These are phyloP conservation scores for Nothophaeocryptopus gaeumannii DNA, from an alignment of 2,329 filamentous ascomycete species.

Conservation along the genomic window DNA sequence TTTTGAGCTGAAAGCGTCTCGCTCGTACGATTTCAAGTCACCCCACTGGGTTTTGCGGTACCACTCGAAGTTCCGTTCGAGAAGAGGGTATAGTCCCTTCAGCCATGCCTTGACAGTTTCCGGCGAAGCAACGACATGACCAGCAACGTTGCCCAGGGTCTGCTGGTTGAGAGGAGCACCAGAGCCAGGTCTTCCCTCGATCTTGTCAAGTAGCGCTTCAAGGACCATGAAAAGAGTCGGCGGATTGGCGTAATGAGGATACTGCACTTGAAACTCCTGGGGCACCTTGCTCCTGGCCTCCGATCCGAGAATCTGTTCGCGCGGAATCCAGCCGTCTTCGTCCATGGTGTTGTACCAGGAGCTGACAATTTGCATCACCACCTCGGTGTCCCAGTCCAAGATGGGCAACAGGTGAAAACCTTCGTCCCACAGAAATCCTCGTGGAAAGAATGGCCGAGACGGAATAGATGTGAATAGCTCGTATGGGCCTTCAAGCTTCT, in stretches of 20 bases:
- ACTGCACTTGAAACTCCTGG: slow-evolving; percentile 87
- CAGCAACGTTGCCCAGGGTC: slow-evolving; percentile 36
- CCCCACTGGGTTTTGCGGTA: slow-evolving; percentile 89
- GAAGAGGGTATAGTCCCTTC: slow-evolving; percentile 74
- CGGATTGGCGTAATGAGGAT: slow-evolving; percentile 95
- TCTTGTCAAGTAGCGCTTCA: slow-evolving; percentile 76
- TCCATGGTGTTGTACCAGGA: slow-evolving; percentile 98
- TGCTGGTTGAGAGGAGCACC: slow-evolving; percentile 28
- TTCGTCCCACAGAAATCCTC: slow-evolving; percentile 97
- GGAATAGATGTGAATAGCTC: slow-evolving; percentile 90
- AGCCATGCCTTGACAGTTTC: slow-evolving; percentile 70
- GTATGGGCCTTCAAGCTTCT: slow-evolving; percentile 73
- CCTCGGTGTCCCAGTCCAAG: slow-evolving; percentile 88
- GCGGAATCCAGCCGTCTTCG: slow-evolving; percentile 93
- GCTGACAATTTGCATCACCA: slow-evolving; percentile 80
- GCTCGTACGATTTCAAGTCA: slow-evolving; percentile 87
- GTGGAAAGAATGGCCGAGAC: slow-evolving; percentile 90
- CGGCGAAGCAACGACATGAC: slow-evolving; percentile 61
- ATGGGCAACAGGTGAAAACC: slow-evolving; percentile 92
- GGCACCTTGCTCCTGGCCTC: slow-evolving; percentile 96
- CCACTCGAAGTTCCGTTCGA: slow-evolving; percentile 90
- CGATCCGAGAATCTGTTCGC: slow-evolving; percentile 87
- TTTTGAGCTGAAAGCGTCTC: slow-evolving; percentile 74
- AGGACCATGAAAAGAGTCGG: slow-evolving; percentile 90
- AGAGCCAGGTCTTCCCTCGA: slow-evolving; percentile 49